These are phyloP conservation scores for Pseudopithomyces maydicus DNA, from an alignment of 2,329 filamentous ascomycete species.

Conservation along the genomic window DNA sequence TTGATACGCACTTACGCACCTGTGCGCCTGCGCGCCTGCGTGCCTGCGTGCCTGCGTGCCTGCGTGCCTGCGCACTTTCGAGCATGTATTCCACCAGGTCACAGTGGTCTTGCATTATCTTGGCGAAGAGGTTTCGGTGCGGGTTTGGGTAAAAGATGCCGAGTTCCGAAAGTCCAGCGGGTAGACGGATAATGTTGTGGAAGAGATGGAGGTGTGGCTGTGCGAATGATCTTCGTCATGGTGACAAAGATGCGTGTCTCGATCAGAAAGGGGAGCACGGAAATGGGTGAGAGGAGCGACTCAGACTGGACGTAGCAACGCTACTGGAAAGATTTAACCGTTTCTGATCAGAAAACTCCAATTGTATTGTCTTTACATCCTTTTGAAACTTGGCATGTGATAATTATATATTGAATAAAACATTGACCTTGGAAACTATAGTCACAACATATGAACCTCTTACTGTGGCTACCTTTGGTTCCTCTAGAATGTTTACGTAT, in stretches of 20 bases:
- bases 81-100: neutral
- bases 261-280: neutral
- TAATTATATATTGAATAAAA: too few relatives aligned
- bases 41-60: neutral
- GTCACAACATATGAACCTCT: too few relatives aligned
- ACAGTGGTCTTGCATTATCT: neutral
- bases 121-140: neutral
- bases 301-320: too few relatives aligned
- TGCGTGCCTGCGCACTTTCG: neutral
- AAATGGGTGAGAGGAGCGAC: too few relatives aligned
- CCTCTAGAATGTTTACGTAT: too few relatives aligned
- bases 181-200: neutral
- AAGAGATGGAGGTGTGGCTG: neutral
- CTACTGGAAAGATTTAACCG: too few relatives aligned
- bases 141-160: neutral
- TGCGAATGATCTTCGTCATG: neutral
- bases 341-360: too few relatives aligned
- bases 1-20: neutral
- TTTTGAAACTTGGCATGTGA: too few relatives aligned
- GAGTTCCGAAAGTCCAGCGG: neutral
- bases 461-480: too few relatives aligned
- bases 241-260: neutral
- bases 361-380: too few relatives aligned
- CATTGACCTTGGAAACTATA: too few relatives aligned
- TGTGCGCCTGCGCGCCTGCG: neutral